Conservation (phyloP, 148 eudicot species). For the Simmondsia chinensis region DNA sequence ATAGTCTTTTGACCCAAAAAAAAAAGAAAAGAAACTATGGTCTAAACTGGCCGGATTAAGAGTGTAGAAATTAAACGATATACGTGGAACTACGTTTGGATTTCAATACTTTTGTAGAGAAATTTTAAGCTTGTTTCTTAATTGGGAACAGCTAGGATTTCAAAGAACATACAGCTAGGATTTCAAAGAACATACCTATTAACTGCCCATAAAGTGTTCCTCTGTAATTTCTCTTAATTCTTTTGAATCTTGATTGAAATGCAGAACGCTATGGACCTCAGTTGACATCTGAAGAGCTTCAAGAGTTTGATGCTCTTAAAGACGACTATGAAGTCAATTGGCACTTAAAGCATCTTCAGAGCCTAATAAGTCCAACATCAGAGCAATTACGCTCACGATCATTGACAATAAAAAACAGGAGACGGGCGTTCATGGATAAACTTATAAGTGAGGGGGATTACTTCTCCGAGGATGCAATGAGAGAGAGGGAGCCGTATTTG, state of each 20-base stretch:
- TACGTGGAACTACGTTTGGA: too few relatives aligned
- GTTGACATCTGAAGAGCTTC: conserved; percentile 62
- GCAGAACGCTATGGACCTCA: conserved; percentile 80
- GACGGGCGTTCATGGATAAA: conserved; percentile 83
- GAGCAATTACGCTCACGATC: conserved; percentile 56
- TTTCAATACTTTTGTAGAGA: too few relatives aligned
- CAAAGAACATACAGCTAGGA: too few relatives aligned
- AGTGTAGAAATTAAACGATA: too few relatives aligned
- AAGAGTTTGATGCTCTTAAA: conserved; percentile 53
- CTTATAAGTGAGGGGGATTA: conserved; percentile 62
- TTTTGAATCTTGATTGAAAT: conserved; percentile 2
- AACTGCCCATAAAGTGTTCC: too few relatives aligned
- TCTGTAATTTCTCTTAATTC: background rate
- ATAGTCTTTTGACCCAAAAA: too few relatives aligned
- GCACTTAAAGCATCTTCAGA: conserved; percentile 67
- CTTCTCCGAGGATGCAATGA: conserved; percentile 95
- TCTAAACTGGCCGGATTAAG: too few relatives aligned
- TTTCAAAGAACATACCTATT: too few relatives aligned
- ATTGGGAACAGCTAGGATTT: too few relatives aligned
- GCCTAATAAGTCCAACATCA: conserved; percentile 56
- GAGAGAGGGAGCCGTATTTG: conserved; percentile 95
- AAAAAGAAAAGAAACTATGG: too few relatives aligned
- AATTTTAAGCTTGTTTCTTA: too few relatives aligned
- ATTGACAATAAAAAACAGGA: conserved; percentile 64
- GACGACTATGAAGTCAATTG: conserved; percentile 87